Conservation (phyloP, 345 rosid genomes). For the Corchorus capsularis region DNA sequence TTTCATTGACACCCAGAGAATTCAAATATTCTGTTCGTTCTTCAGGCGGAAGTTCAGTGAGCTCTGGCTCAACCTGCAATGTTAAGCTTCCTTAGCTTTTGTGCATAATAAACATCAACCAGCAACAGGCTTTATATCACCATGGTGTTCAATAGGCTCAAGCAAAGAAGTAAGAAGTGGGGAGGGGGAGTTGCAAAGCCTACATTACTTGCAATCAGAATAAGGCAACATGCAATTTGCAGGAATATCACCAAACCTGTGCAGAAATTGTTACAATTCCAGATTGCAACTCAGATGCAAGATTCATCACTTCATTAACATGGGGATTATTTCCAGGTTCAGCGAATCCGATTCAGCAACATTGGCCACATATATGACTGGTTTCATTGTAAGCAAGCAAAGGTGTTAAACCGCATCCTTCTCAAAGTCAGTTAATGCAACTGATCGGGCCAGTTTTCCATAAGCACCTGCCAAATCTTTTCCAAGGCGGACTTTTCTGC, state of each 20-base stretch:
- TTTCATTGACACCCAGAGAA: conserved; percentile 80
- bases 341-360: conserved; percentile 88
- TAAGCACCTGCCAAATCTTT: conserved; percentile 69
- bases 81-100: conserved; percentile 21
- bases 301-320: conserved; percentile 67
- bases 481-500: conserved; percentile 81
- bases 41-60: conserved; percentile 78
- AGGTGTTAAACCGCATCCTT: conserved; percentile 81
- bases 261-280: conserved; percentile 87
- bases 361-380: conserved; percentile 85
- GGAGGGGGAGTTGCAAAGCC: neutral
- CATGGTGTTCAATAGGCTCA: conserved; percentile 7
- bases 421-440: conserved; percentile 75
- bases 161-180: neutral
- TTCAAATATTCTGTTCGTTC: conserved; percentile 79
- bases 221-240: neutral
- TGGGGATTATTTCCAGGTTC: conserved; percentile 64
- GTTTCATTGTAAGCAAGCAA: conserved; percentile 95
- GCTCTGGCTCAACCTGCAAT: conserved; percentile 90
- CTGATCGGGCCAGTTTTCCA: conserved; percentile 93
- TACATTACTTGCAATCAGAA: neutral
- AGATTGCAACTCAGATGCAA: conserved; percentile 79
- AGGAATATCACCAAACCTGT: conserved; percentile 51
- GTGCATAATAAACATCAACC: conserved; percentile 5
- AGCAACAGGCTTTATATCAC: neutral